phyloP scores from a whole-genome alignment of 331 rosid species.

The Phaseolus coccineus region DNA sequence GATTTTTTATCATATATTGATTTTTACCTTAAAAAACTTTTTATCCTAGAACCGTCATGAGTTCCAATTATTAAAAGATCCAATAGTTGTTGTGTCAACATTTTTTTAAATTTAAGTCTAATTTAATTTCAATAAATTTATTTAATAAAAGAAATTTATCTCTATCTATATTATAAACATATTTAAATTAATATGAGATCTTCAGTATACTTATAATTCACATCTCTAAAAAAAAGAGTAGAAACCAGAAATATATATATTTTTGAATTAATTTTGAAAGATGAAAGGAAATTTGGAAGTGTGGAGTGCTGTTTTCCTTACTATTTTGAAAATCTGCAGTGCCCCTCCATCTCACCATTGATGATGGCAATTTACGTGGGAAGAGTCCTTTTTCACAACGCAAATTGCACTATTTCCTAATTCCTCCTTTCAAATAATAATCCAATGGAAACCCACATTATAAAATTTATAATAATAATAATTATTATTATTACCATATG shows the following conservation, averaged over 20 bases:
- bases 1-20: too few species aligned
- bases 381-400: slow-evolving; percentile 12
- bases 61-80: too few species aligned
- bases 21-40: too few species aligned
- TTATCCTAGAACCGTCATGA: too few species aligned
- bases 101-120: too few species aligned
- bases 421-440: background rate
- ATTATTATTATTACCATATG: background rate
- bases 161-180: too few species aligned
- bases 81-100: too few species aligned
- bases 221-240: too few species aligned
- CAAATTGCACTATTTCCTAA: background rate
- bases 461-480: background rate
- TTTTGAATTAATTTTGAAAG: background rate
- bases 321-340: background rate
- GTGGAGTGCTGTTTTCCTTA: background rate
- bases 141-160: too few species aligned
- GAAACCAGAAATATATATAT: background rate
- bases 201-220: too few species aligned
- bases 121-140: too few species aligned
- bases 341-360: background rate
- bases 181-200: too few species aligned
- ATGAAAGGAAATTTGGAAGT: background rate
- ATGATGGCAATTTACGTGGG: background rate
- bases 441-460: background rate